Evolutionary conservation across 208 protist genomes (phyloP), one percentile per base, ranked within the genome.

Genomic region (Lotmaria passim): DNA sequence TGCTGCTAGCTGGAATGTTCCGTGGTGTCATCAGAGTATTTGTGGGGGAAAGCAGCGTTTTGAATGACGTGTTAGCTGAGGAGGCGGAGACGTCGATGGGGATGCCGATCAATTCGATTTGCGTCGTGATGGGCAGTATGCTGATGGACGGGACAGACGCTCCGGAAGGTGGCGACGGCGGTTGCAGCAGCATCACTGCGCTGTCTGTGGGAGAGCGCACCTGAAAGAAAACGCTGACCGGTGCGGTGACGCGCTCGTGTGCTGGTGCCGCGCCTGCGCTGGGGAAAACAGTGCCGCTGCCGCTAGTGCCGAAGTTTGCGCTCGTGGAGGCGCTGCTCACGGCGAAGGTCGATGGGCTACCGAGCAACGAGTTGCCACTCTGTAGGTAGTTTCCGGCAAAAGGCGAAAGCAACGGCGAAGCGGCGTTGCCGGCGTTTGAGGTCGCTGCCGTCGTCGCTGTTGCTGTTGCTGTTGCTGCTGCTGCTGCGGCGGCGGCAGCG

Each of bases 71-170:
- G 24, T 53, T 14, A n/a, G 58, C 19, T 1, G 48, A 38, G 11
- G 46, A 11, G 39, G 59, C 23, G 1, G 69, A 28, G 7, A 47
- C 57, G 19, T 63, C 55, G 19, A 76, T 53, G 0, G 70, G 70
- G 30, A 76, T 60, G 21, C 70, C 70, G 23, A 76, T 39, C 21
- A 76, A 11, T 47, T 76, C 70, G 19, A 76, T 61, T 44, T 76
- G 70, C n/a, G 70, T 65, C 3, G 55, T 52, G 17, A 76, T 62
- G 5, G 70, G 62, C 6, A 59, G 33, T 36, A 68, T 46, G 44
- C 44, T 58, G 36, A 68, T 19, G 23, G 51, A 38, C 34, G 34
- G 17, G 23, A 50, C 19, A 5, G 62, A 2, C 0, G 38, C 12
- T 2, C 23, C n/a, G 2, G 50, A 14, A 17, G 62, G 0, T 48